These are phyloP conservation scores for Fusarium gaditjirri DNA, from an alignment of 2,329 filamentous ascomycete species.

Conservation along the genomic window DNA sequence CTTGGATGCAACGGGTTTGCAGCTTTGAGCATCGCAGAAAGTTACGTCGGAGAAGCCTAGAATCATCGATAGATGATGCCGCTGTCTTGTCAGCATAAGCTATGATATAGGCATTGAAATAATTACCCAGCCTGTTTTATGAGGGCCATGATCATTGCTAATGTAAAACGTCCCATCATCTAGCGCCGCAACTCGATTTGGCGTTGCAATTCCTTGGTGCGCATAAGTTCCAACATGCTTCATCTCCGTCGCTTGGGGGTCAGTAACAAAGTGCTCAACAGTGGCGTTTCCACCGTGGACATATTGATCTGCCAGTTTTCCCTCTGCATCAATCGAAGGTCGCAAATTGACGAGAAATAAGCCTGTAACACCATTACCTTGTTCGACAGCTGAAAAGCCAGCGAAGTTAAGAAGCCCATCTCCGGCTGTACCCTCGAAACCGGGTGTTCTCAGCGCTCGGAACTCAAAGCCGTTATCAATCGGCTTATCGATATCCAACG, in stretches of 20 bases:
- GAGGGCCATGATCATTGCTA: constrained; percentile 35
- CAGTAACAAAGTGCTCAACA: constrained; percentile 31
- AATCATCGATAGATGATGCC: constrained; percentile 33
- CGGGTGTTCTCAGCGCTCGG: constrained; percentile 41
- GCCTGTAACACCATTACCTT: constrained; percentile 22
- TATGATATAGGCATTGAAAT: accelerated
- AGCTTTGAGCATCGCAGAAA: constrained; percentile 39
- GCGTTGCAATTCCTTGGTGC: constrained; percentile 25
- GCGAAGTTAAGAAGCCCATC: constrained; percentile 47
- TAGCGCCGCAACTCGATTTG: constrained; percentile 35
- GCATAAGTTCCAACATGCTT: constrained; percentile 33
- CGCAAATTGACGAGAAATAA: constrained; percentile 33
- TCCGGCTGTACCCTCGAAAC: constrained; percentile 45
- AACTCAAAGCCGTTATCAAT: constrained; percentile 28
- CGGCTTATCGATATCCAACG: constrained; percentile 48
- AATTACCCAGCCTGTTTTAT: constrained; percentile 31
- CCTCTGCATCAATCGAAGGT: constrained; percentile 24
- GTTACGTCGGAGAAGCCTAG: constrained; percentile 44
- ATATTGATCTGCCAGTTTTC: constrained; percentile 17
- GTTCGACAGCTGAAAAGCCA: constrained; percentile 47
- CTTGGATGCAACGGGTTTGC: constrained; percentile 34
- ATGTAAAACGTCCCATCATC: constrained; percentile 24
- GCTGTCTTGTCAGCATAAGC: not conserved
- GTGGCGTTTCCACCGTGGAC: constrained; percentile 26
- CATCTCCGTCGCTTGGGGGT: constrained; percentile 1